Evolutionary conservation across 176 grass and related monocot species (phyloP).

Genomic region (Elymus sibiricus): DNA sequence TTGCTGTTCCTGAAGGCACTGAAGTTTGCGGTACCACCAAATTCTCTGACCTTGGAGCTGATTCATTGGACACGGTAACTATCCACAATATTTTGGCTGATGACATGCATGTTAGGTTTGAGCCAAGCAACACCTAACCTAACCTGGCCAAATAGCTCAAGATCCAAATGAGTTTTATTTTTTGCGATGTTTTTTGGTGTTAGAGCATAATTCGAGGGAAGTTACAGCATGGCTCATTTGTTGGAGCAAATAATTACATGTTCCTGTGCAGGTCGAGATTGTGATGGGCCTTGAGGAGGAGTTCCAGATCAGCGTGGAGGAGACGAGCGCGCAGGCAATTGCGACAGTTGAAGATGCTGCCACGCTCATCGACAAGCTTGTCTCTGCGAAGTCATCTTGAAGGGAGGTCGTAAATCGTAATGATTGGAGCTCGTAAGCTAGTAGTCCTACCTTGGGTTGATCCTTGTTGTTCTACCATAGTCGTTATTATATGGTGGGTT

Average conservation of each 20-base stretch:
- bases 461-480: slow-evolving; percentile 10
- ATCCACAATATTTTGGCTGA: not conserved
- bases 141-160: not conserved
- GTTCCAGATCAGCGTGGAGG: slow-evolving; percentile 54
- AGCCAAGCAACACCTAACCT: not conserved
- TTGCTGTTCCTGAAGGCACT: slow-evolving; percentile 45
- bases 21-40: slow-evolving; percentile 41
- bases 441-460: not conserved
- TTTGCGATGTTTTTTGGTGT: too few species aligned
- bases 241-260: not conserved
- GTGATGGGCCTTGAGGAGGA: slow-evolving; percentile 76
- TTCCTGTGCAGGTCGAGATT: slow-evolving; percentile 50
- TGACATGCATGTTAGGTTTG: not conserved
- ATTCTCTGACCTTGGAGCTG: slow-evolving; percentile 59
- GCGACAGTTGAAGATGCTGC: slow-evolving; percentile 51
- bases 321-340: slow-evolving; percentile 51
- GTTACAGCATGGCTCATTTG: not conserved
- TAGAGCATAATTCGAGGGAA: too few species aligned
- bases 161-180: not conserved
- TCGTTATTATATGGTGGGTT: slow-evolving; percentile 1
- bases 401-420: not conserved
- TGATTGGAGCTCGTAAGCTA: slow-evolving; percentile 2
- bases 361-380: slow-evolving; percentile 50
- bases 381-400: not conserved
- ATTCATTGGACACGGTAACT: slow-evolving; percentile 66